Evolutionary conservation across 2,329 filamentous ascomycete species (phyloP).

Genomic region (Tolypocladium pustulatum): DNA sequence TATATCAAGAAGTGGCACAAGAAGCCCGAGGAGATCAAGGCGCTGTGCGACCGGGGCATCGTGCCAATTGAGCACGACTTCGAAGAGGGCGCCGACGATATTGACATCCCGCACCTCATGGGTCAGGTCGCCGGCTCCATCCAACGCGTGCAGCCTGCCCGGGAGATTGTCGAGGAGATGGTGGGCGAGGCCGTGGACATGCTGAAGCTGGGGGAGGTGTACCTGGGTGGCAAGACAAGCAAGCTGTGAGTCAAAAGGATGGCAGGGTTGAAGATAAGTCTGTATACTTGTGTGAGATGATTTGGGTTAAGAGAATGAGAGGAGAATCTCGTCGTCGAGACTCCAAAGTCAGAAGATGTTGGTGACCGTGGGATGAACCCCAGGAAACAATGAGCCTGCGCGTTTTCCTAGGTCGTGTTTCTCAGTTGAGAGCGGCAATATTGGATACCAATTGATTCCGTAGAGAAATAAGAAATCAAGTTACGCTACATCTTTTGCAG

Average conservation of each 20-base stretch:
- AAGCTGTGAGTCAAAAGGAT: constrained; percentile 22
- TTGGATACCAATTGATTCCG: background rate
- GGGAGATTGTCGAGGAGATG: constrained; percentile 84
- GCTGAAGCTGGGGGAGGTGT: constrained; percentile 51
- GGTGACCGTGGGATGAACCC: background rate
- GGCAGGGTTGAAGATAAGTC: background rate
- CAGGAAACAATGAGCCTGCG: background rate
- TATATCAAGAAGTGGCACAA: constrained; percentile 77
- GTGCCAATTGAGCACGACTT: constrained; percentile 77
- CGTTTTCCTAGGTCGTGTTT: background rate
- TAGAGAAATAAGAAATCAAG: background rate
- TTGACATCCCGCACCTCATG: constrained; percentile 86
- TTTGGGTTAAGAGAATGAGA: background rate
- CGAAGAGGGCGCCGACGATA: constrained; percentile 61
- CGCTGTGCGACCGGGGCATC: constrained; percentile 64
- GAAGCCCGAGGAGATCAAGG: constrained; percentile 61
- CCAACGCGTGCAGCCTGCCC: constrained; percentile 66
- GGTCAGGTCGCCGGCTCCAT: constrained; percentile 83
- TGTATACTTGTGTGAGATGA: background rate
- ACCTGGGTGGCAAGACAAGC: constrained; percentile 36
- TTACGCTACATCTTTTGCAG: background rate
- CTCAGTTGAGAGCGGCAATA: background rate
- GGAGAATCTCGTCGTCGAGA: background rate
- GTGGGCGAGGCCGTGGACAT: constrained; percentile 62
- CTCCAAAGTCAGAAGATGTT: background rate